Evolutionary conservation across 2,329 filamentous ascomycete species (phyloP).

Genomic region (Xylariaceae sp.): DNA sequence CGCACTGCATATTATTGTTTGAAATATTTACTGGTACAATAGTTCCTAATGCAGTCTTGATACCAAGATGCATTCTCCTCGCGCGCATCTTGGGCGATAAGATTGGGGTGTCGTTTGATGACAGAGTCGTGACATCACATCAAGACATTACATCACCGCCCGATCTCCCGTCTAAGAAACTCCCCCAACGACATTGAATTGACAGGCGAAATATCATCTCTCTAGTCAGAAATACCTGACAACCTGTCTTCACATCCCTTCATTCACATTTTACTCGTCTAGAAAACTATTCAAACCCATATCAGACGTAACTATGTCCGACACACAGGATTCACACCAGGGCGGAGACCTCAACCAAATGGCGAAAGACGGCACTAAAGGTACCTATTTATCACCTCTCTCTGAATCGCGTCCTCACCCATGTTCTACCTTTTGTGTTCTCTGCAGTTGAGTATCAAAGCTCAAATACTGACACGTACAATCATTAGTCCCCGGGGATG

Average conservation of each 20-base stretch:
- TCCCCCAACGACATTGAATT: neutral
- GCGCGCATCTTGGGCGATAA: neutral
- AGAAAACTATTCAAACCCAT: neutral
- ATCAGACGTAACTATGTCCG: constrained; percentile 13
- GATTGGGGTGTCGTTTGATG: no score
- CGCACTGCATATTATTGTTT: no score
- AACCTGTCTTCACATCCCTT: neutral
- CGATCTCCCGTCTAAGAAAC: neutral
- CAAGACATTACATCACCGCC: constrained; percentile 2
- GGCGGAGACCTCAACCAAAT: constrained; percentile 22
- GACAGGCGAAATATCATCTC: neutral
- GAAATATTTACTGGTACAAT: neutral
- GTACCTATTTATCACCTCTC: constrained; percentile 7
- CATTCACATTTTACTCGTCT: no score
- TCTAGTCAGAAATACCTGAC: neutral
- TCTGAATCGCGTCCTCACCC: neutral
- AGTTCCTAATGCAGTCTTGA: neutral
- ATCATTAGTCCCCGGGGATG: constrained; percentile 20
- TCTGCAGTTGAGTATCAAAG: neutral
- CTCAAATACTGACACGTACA: neutral
- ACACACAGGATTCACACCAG: constrained; percentile 14
- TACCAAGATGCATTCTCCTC: neutral
- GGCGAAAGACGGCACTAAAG: constrained; percentile 23
- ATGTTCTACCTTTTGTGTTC: neutral
- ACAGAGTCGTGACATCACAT: constrained; percentile 16